A percentile compares a stretch with the other conserved stretches of the same genome.
These are phyloP conservation scores for Fragilaria crotonensis DNA, from an alignment of 108 stramenopile genomes.

Conservation along the genomic window DNA sequence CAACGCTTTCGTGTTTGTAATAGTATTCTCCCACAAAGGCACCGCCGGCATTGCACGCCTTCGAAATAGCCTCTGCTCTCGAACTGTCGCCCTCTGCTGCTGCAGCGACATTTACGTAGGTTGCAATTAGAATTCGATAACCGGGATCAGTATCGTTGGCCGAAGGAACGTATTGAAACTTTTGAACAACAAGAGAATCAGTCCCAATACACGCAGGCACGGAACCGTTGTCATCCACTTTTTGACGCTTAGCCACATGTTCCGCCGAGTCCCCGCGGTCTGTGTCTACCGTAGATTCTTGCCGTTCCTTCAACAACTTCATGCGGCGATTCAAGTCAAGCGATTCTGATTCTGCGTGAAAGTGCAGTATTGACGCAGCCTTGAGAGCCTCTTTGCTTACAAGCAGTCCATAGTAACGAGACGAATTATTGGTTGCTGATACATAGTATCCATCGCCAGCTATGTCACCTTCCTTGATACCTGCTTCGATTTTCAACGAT, in stretches of 20 bases:
- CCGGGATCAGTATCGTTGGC: slow-evolving; percentile 6
- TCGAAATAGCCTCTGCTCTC: slow-evolving; percentile 14
- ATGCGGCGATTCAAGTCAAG: slow-evolving; percentile 48
- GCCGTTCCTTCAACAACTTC: slow-evolving; percentile 12
- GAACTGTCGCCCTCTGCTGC: slow-evolving; percentile 24
- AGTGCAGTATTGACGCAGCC: slow-evolving; percentile 27
- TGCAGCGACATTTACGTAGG: slow-evolving; percentile 28
- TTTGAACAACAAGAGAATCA: slow-evolving; percentile 27
- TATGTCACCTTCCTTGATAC: neutral
- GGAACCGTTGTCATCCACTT: neutral
- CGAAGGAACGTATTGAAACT: slow-evolving; percentile 27
- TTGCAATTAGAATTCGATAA: slow-evolving; percentile 45
- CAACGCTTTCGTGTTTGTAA: slow-evolving; percentile 41
- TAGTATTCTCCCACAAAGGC: slow-evolving; percentile 35
- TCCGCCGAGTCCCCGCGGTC: neutral
- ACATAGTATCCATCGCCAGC: slow-evolving; percentile 51
- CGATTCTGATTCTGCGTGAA: slow-evolving; percentile 36
- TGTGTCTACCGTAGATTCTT: neutral
- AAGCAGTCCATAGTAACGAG: slow-evolving; percentile 45
- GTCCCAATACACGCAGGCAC: neutral
- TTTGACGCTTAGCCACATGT: neutral
- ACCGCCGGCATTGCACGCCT: slow-evolving; percentile 39
- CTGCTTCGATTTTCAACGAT: too few species aligned
- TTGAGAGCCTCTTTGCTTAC: slow-evolving; percentile 40
- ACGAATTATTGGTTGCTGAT: slow-evolving; percentile 29